Evolutionary conservation across 176 grass and related monocot genomes (phyloP), one percentile per base, ranked within the genome.

Genomic region (sorghum (Sorghum bicolor)): DNA sequence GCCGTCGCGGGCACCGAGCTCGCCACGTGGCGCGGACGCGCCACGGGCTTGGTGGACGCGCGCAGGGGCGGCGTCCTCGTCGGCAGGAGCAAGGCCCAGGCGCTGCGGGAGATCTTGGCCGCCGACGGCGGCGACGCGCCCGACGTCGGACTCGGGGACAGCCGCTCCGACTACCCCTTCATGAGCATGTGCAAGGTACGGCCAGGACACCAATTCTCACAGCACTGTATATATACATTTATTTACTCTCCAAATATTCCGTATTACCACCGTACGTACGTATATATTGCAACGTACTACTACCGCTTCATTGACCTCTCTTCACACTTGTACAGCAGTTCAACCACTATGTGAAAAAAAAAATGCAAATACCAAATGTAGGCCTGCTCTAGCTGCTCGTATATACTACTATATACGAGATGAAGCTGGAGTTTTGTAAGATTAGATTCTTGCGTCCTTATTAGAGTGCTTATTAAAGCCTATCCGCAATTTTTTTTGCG

Each of bases 111-210:
- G 47, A 80, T 85, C 4, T 70, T 90, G 13, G 24, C 74, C 28
- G 72, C 0, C 48, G 40, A 24, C 25, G 80, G 16, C 63, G 81
- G 48, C 31, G 62, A 0, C 30, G 70, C 72, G 78, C 91, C 91
- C 15, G 91, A 90, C 76, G 86, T 93, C 48, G 91, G 88, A 26
- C 76, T 93, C 57, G 91, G 91, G 5, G 67, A 80, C 78, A 70
- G 67, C 72, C 67, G 73, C 5, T 81, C 88, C 15, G 91, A 93
- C 71, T 93, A 88, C 81, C 26, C 82, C 6, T 93, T 90, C 72
- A 93, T 93, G 91, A 85, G 83, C 75, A 58, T 83, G 12, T 93
- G 88, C 83, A 87, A 93, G 91, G 91, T 93, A 71, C 83, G 31
- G 37, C 11, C 16, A 26, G 2, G 52, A 57, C 20, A 9, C 19